Evolutionary conservation across 2,329 filamentous ascomycete species (phyloP).

Genomic region (Camillea tinctor): DNA sequence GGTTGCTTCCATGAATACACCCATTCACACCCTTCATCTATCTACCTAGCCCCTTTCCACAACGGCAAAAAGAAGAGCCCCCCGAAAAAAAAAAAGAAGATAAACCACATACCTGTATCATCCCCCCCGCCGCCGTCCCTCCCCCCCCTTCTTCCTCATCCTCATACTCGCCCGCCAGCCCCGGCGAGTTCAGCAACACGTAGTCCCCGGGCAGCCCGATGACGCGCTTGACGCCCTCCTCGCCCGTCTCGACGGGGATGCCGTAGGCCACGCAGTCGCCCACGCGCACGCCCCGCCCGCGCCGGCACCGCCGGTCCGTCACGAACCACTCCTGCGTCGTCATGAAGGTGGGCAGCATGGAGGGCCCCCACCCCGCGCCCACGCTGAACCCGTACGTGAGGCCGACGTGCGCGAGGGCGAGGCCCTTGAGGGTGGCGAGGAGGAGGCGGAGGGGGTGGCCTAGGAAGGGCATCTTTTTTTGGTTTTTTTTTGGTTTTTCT

Average conservation of each 20-base stretch:
- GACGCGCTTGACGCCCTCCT: conserved; percentile 74
- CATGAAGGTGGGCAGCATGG: conserved; percentile 85
- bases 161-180: not conserved
- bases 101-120: too few relatives aligned
- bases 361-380: conserved; percentile 65
- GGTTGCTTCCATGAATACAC: too few relatives aligned
- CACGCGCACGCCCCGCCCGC: conserved; percentile 65
- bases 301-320: conserved; percentile 64
- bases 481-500: conserved; percentile 1
- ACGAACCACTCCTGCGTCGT: conserved; percentile 67
- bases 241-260: conserved; percentile 65
- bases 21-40: too few relatives aligned
- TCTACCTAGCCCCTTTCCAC: too few relatives aligned
- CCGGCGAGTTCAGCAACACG: conserved; percentile 63
- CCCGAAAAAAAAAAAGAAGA: too few relatives aligned
- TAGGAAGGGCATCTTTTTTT: conserved; percentile 19
- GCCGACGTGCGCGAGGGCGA: conserved; percentile 50
- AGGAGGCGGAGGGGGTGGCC: conserved; percentile 41
- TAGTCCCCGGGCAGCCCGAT: conserved; percentile 75
- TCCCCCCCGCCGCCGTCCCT: not conserved
- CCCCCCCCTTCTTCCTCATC: too few relatives aligned
- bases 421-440: conserved; percentile 45
- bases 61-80: too few relatives aligned
- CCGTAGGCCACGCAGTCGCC: conserved; percentile 82
- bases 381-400: conserved; percentile 61